Conservation (phyloP, 1,284 basidiomycete genomes). For the Marasmius oreades region DNA sequence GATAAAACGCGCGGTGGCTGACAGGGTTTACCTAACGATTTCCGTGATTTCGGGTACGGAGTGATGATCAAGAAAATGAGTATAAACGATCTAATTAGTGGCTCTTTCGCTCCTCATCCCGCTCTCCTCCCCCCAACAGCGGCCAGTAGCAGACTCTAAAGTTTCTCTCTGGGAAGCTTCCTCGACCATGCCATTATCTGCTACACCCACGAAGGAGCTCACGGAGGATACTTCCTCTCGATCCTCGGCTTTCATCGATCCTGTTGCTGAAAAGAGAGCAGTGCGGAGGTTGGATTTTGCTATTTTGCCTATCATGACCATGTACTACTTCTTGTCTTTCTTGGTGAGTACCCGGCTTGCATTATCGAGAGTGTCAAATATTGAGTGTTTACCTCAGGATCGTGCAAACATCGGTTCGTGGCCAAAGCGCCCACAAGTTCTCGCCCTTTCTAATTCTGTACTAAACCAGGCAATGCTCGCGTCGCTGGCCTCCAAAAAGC, state of each 20-base stretch:
- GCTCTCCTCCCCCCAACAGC: too few species aligned
- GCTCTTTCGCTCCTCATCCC: too few species aligned
- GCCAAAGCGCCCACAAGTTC: neutral
- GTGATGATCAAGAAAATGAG: too few species aligned
- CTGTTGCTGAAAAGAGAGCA: slow-evolving; percentile 15
- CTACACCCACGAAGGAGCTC: slow-evolving; percentile 1
- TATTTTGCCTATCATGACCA: slow-evolving; percentile 30
- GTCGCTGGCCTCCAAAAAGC: slow-evolving; percentile 52
- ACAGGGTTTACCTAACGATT: too few species aligned
- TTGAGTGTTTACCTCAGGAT: slow-evolving; percentile 21
- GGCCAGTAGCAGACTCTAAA: too few species aligned
- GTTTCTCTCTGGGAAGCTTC: too few species aligned
- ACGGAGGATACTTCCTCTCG: neutral
- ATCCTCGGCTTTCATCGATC: neutral
- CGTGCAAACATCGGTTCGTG: slow-evolving; percentile 30
- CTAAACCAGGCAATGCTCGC: slow-evolving; percentile 48
- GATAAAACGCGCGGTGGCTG: too few species aligned
- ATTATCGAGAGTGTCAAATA: neutral
- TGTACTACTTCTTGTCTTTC: slow-evolving; percentile 47
- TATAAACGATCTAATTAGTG: too few species aligned
- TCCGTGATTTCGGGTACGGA: too few species aligned
- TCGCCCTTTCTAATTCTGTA: slow-evolving; percentile 16
- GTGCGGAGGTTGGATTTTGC: slow-evolving; percentile 27
- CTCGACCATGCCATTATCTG: neutral
- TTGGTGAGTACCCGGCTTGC: slow-evolving; percentile 29